phyloP scores from a whole-genome alignment of 441 rosid genomes.

The Populus hybrid region DNA sequence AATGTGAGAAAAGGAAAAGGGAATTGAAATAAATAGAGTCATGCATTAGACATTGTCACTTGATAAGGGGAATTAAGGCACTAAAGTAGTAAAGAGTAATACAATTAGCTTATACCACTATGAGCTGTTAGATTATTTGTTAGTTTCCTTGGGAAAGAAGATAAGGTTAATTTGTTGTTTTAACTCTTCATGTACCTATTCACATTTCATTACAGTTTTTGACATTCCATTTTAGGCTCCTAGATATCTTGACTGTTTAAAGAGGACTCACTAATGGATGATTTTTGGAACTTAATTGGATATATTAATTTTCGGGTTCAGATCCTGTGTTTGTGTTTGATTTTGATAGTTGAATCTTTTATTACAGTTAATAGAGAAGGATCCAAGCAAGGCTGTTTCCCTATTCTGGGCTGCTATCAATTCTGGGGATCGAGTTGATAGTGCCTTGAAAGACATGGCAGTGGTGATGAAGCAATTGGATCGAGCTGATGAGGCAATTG shows the following conservation, averaged over 20 bases:
- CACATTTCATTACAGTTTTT: not conserved
- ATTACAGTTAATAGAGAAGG: constrained; percentile 70
- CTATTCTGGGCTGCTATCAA: constrained; percentile 95
- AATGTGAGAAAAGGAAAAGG: not conserved
- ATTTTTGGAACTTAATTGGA: not conserved
- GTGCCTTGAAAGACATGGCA: constrained; percentile 94
- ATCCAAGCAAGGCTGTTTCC: constrained; percentile 69
- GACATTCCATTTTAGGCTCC: not conserved
- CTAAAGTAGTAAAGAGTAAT: not conserved
- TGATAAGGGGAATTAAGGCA: not conserved
- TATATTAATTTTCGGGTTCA: not conserved
- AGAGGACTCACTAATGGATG: not conserved
- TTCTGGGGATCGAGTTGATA: constrained; percentile 81
- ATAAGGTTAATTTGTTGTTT: not conserved
- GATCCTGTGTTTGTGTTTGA: not conserved
- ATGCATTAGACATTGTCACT: not conserved
- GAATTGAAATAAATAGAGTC: not conserved
- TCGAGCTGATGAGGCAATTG: constrained; percentile 85
- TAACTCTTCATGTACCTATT: not conserved
- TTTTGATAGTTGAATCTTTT: constrained; percentile 1
- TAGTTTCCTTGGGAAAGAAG: not conserved
- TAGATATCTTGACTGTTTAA: not conserved
- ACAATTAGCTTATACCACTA: no score
- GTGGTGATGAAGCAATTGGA: constrained; percentile 84
- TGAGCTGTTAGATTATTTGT: not conserved